Conservation (phyloP, 176 grass and related monocot genomes). For the Aegilops speltoides region DNA sequence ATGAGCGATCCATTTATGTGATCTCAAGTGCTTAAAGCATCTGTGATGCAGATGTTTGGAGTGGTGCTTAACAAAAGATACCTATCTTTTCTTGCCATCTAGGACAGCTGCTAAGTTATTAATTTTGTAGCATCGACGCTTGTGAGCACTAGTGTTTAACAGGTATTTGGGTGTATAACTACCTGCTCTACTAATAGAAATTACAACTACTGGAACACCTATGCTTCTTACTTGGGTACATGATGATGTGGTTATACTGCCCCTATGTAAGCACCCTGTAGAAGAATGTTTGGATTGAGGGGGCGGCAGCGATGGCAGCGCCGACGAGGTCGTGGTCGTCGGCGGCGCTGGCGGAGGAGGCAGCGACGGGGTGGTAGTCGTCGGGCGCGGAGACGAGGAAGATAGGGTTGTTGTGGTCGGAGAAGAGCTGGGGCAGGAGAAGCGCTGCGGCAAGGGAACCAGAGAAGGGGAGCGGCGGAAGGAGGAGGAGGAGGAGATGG, state of each 20-base stretch:
- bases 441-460: conserved; percentile 30
- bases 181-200: background rate
- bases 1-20: background rate
- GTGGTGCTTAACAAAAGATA: background rate
- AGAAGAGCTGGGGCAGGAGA: conserved; percentile 19
- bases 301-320: background rate
- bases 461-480: background rate
- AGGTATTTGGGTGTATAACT: background rate
- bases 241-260: too few species aligned
- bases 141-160: background rate
- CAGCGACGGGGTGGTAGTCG: conserved; percentile 22
- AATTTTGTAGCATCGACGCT: background rate
- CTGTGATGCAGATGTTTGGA: background rate
- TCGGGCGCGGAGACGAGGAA: conserved; percentile 2
- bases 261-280: too few species aligned
- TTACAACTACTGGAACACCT: background rate
- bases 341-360: background rate
- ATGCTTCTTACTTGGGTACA: background rate
- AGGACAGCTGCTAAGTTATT: background rate
- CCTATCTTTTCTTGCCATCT: background rate
- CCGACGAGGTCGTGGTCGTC: conserved; percentile 20
- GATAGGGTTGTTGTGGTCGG: conserved; percentile 37
- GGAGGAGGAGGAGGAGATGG: background rate
- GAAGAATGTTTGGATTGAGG: too few species aligned
- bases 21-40: background rate